Evolutionary conservation across 352 stramenopile species (phyloP).

Genomic region (Pythium dissotocum): DNA sequence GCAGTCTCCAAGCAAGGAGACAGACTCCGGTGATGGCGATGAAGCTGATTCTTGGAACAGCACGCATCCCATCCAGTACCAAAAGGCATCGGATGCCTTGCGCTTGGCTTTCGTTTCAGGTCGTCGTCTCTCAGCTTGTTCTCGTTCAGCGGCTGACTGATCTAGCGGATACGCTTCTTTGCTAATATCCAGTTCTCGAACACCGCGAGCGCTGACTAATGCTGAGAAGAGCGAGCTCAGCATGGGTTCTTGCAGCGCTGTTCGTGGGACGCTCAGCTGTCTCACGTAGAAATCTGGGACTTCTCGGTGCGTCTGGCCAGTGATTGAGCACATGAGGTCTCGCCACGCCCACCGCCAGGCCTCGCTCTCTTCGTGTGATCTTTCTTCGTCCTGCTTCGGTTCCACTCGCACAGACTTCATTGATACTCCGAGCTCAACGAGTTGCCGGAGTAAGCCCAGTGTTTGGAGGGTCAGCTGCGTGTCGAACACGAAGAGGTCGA

Average conservation of each 20-base stretch:
- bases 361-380: not conserved
- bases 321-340: not conserved
- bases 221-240: constrained; percentile 6
- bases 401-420: not conserved
- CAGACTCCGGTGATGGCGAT: too few relatives aligned
- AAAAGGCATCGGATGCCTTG: too few relatives aligned
- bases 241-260: not conserved
- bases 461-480: too few relatives aligned
- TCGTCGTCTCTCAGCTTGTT: not conserved
- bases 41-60: too few relatives aligned
- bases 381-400: not conserved
- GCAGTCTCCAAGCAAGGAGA: too few relatives aligned
- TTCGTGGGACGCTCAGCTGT: not conserved
- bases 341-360: constrained; percentile 1
- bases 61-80: too few relatives aligned
- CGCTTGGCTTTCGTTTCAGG: not conserved
- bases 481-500: too few relatives aligned
- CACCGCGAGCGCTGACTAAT: not conserved
- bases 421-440: not conserved
- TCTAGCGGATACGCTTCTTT: too few relatives aligned
- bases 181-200: constrained; percentile 5
- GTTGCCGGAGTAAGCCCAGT: not conserved
- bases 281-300: not conserved
- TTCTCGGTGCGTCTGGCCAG: not conserved
- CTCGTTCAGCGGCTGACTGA: not conserved